phyloP scores from a whole-genome alignment of 495 filamentous ascomycete species.

The Daldinia childiae region DNA sequence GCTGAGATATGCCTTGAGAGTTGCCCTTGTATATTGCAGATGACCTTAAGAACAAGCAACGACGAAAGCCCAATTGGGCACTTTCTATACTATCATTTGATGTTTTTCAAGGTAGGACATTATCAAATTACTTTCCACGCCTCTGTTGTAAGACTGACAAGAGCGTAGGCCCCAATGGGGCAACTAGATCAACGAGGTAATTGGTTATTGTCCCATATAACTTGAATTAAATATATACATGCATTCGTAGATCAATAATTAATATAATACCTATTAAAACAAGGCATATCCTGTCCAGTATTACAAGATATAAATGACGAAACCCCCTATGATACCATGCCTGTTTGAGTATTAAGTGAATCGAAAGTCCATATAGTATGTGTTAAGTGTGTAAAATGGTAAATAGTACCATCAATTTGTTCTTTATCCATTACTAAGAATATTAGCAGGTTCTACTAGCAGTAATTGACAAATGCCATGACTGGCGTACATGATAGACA shows the following conservation, averaged over 20 bases:
- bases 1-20: not conserved
- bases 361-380: not conserved
- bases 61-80: too few relatives aligned
- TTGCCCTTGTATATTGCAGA: not conserved
- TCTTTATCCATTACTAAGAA: slow-evolving; percentile 34
- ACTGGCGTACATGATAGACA: not conserved
- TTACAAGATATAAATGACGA: not conserved
- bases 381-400: not conserved
- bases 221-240: not conserved
- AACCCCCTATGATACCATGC: not conserved
- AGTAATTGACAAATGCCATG: not conserved
- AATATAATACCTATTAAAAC: not conserved
- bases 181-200: too few relatives aligned
- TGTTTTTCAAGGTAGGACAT: too few relatives aligned
- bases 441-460: slow-evolving; percentile 33
- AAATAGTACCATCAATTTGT: slow-evolving; percentile 19
- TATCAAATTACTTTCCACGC: too few relatives aligned
- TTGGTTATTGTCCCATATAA: too few relatives aligned
- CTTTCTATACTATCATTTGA: too few relatives aligned
- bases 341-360: not conserved
- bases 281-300: not conserved
- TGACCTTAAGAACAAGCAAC: too few relatives aligned
- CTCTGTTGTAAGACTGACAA: too few relatives aligned
- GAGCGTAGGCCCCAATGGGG: too few relatives aligned
- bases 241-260: not conserved